Base-by-base conservation (phyloP, 495 filamentous ascomycete species). In the Pyrenula aspistea region DNA sequence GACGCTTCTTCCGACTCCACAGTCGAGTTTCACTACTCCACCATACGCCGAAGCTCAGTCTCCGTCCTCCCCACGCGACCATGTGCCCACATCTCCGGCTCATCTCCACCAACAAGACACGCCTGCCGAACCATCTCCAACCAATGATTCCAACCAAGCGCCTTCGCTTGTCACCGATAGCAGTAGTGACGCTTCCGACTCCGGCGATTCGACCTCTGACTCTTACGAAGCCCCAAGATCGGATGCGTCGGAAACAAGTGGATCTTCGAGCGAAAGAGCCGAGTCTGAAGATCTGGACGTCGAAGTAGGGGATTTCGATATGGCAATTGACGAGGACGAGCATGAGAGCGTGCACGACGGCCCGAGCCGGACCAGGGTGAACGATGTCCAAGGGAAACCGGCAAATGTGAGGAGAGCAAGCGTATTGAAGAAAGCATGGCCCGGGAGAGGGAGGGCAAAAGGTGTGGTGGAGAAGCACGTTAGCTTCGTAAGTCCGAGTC, bases 111-210 rank as follows among this genome's bases (percentile, higher is more conserved):
- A 76, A 24, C 65, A 82, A 56, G 79, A 83, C 53, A 15, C 73
- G 72, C 24, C 51, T 64, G 25, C 61, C 77, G 11, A 86, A 89
- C 53, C 72, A 93, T 90, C 91, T 8, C 81, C 89, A 59, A 89
- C 89, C 3, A 72, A 85, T 25, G 81, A 88, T 31, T 88, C 87
- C 62, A 91, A 92, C 66, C 77, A 78, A 49, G 86, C 87, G 11
- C 91, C 91, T 12, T 92, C 88, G 49, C 73, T 96, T 55, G 88
- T 95, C 60, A 91, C 87, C 70, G 91, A 96, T 67, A 86, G 91
- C 65, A 86, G 83, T 55, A 84, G 87, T 62, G 87, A 90, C 62
- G 84, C 83, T 57, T 77, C 70, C 10, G 74, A 73, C 2, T 77
- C 72, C 4, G 77, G 75, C 48, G 78, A 74, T 0, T 76, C 79